phyloP scores from a whole-genome alignment of 2,329 filamentous ascomycete species.

The Capronia americana region DNA sequence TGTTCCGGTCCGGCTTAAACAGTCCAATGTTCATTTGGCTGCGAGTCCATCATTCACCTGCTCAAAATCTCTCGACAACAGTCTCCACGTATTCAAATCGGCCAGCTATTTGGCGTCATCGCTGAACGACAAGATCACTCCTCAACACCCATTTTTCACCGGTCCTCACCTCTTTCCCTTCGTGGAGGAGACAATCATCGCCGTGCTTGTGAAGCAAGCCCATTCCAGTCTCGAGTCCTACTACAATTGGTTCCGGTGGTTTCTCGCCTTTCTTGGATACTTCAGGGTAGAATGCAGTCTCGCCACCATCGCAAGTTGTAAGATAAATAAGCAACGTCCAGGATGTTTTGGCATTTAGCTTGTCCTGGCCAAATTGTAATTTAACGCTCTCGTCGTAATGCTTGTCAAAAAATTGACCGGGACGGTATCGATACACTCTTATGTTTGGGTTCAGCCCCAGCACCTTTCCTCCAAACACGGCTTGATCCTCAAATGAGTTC shows the following conservation, averaged over 20 bases:
- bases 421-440: constrained; percentile 82
- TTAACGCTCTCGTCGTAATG: constrained; percentile 92
- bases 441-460: constrained; percentile 90
- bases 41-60: background rate
- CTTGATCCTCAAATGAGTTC: constrained; percentile 43
- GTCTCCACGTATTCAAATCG: background rate
- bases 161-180: constrained; percentile 76
- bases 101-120: constrained; percentile 39
- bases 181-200: constrained; percentile 85
- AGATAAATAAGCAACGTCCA: constrained; percentile 93
- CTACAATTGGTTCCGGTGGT: constrained; percentile 64
- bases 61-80: background rate
- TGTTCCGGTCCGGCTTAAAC: background rate
- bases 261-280: constrained; percentile 53
- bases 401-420: constrained; percentile 88
- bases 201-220: constrained; percentile 87
- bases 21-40: background rate
- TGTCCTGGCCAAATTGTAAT: constrained; percentile 62
- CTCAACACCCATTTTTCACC: constrained; percentile 93
- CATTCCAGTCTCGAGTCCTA: constrained; percentile 82
- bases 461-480: constrained; percentile 77
- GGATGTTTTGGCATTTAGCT: constrained; percentile 71
- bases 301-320: constrained; percentile 81
- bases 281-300: constrained; percentile 89
- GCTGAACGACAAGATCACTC: constrained; percentile 69